Conservation (phyloP, 805 yeast genomes). For the Yamadazyma philogaea region DNA sequence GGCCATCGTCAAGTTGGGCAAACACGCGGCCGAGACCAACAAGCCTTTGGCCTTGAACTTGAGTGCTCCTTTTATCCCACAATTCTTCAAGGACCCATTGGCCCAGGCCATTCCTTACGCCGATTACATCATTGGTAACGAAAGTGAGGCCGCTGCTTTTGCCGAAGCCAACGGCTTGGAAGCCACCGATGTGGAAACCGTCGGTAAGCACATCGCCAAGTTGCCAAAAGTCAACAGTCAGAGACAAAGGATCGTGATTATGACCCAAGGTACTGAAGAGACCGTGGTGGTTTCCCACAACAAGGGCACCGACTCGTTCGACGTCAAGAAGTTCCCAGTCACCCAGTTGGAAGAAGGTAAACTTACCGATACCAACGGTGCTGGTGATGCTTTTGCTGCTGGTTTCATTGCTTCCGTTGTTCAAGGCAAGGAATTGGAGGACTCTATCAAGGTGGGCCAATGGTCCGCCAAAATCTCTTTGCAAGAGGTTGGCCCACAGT, state of each 20-base stretch:
- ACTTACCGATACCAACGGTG: constrained; percentile 94
- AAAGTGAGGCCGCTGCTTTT: constrained; percentile 92
- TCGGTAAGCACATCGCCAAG: constrained; percentile 80
- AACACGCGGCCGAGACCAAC: constrained; percentile 83
- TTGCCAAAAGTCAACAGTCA: constrained; percentile 68
- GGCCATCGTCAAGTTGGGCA: constrained; percentile 84
- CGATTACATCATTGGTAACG: constrained; percentile 91
- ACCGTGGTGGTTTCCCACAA: constrained; percentile 73
- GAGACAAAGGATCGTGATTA: constrained; percentile 79
- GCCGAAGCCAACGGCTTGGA: constrained; percentile 77
- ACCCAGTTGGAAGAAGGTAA: constrained; percentile 63
- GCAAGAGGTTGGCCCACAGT: constrained; percentile 93
- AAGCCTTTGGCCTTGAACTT: constrained; percentile 81
- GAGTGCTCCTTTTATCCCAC: constrained; percentile 95
- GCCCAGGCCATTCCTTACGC: constrained; percentile 79
- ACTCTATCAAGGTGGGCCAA: constrained; percentile 80
- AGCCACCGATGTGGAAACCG: constrained; percentile 60
- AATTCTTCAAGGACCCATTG: constrained; percentile 90
- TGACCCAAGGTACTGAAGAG: constrained; percentile 94
- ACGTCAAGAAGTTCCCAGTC: constrained; percentile 59
- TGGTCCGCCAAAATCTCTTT: constrained; percentile 93
- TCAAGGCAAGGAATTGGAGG: constrained; percentile 58
- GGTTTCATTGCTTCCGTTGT: constrained; percentile 91
- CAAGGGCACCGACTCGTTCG: constrained; percentile 43
- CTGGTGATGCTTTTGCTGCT: constrained; percentile 98